Evolutionary conservation across 2,329 filamentous ascomycete genomes (phyloP), one percentile per base, ranked within the genome.

Genomic region (Aspergillus viridinutans): DNA sequence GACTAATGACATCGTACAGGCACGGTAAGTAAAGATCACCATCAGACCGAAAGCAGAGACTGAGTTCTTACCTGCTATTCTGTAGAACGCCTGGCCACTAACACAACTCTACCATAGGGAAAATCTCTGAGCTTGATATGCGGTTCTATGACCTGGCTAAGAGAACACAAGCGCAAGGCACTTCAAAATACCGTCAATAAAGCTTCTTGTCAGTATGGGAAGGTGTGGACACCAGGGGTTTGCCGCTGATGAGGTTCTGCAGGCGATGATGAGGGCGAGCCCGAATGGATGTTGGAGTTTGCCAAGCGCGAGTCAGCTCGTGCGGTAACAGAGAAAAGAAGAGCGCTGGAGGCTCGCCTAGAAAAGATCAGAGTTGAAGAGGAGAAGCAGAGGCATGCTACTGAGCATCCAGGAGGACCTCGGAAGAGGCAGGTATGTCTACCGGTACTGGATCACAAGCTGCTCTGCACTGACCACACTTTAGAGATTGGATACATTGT

Each of bases 81-180:
- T 47, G 23, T 47, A 26, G 21, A 47, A 47, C 10, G 21, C 8
- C 10, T 43, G 20, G 17, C 8, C 10, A 20, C 43, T 47, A 47
- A 47, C 23, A 3, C 42, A 7, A 40, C 12, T 50, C 55, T 50
- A 20, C 10, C 42, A 20, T 61, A 89, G 81, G 92, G 92, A 48
- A 97, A 97, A 81, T 96, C 92, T 1, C 76, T 97, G 48, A 96
- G 92, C 62, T 80, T 97, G 28, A 94, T 97, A 61, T 97, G 92
- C 70, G 89, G 88, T 43, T 87, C 92, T 5, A 74, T 97, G 67
- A 96, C 92, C 2, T 97, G 92, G 92, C 80, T 97, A n/a, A 87
- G 92, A 50, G 84, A 90, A 56, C 84, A 92, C 74, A 93, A 95
- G 71, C 79, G 85, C 74, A 71, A 79, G 67, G 64, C 72, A 59